phyloP scores from a whole-genome alignment of 495 filamentous ascomycete genomes.

The Neurospora cerealis region DNA sequence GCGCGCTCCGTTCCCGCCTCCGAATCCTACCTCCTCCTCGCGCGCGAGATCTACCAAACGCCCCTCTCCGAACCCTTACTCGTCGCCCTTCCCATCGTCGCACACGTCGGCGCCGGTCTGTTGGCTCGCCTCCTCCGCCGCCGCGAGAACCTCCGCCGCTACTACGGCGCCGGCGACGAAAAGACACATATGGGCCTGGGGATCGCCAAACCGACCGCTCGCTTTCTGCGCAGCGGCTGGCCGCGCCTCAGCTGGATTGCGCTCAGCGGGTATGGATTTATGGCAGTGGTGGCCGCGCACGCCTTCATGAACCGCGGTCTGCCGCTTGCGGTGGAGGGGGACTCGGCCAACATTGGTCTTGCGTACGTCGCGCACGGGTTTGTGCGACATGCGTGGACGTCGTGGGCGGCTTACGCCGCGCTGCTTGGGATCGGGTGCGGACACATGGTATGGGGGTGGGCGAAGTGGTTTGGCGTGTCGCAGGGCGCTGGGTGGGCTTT shows the following conservation, averaged over 20 bases:
- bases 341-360: slow-evolving; percentile 69
- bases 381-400: slow-evolving; percentile 52
- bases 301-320: slow-evolving; percentile 59
- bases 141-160: slow-evolving; percentile 53
- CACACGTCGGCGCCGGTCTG: slow-evolving; percentile 57
- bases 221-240: slow-evolving; percentile 43
- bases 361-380: slow-evolving; percentile 83
- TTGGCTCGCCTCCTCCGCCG: slow-evolving; percentile 63
- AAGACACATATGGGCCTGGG: slow-evolving; percentile 3
- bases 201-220: slow-evolving; percentile 16
- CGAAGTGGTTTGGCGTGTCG: slow-evolving; percentile 55
- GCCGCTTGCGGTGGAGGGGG: slow-evolving; percentile 67
- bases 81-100: slow-evolving; percentile 46
- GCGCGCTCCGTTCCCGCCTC: slow-evolving; percentile 42
- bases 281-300: slow-evolving; percentile 57
- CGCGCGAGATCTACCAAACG: slow-evolving; percentile 75
- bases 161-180: slow-evolving; percentile 42
- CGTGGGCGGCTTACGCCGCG: slow-evolving; percentile 53
- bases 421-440: slow-evolving; percentile 61
- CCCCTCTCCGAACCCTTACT: slow-evolving; percentile 53
- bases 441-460: slow-evolving; percentile 77
- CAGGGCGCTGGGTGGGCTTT: slow-evolving; percentile 28
- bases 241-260: slow-evolving; percentile 57
- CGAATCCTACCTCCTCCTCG: slow-evolving; percentile 56
- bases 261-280: slow-evolving; percentile 54